Percentiles rank a stretch among this genome's conserved stretches.
phyloP scores from a whole-genome alignment of 345 rosid species.

The Crucihimalaya himalaica region DNA sequence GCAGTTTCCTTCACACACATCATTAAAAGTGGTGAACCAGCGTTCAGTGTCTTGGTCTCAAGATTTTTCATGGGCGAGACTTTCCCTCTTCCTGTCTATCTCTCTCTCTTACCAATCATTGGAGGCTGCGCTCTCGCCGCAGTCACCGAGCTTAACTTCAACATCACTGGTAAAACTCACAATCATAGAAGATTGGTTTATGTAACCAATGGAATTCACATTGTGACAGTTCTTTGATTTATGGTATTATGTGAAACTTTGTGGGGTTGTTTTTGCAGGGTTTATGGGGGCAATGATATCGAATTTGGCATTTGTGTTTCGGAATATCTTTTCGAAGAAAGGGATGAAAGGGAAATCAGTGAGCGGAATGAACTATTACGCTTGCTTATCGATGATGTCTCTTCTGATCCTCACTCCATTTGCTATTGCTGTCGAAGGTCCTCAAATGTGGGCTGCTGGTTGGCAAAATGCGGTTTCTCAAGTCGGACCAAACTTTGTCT shows the following conservation, averaged over 20 bases:
- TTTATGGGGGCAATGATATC: slow-evolving; percentile 99
- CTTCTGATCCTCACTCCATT: slow-evolving; percentile 86
- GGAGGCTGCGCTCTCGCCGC: slow-evolving; percentile 95
- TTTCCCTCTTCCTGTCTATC: slow-evolving; percentile 74
- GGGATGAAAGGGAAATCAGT: slow-evolving; percentile 95
- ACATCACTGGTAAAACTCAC: slow-evolving; percentile 60
- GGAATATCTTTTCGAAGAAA: slow-evolving; percentile 94
- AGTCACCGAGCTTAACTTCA: slow-evolving; percentile 88
- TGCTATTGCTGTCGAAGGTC: slow-evolving; percentile 90
- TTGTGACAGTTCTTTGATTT: not conserved
- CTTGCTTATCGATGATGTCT: slow-evolving; percentile 85
- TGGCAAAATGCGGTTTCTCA: slow-evolving; percentile 76
- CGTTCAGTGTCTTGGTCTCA: slow-evolving; percentile 86
- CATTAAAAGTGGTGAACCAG: slow-evolving; percentile 98
- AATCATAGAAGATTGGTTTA: not conserved
- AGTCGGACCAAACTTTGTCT: slow-evolving; percentile 83
- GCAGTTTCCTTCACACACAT: slow-evolving; percentile 98
- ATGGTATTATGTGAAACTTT: slow-evolving; percentile 1
- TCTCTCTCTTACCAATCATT: slow-evolving; percentile 86
- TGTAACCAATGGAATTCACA: not conserved
- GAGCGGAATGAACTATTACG: slow-evolving; percentile 96
- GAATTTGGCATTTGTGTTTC: slow-evolving; percentile 85
- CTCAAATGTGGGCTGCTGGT: slow-evolving; percentile 90
- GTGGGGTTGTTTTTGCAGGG: slow-evolving; percentile 45
- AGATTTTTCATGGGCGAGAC: slow-evolving; percentile 72